phyloP scores from a whole-genome alignment of 768 basidiomycete genomes.

The Cystoderma amianthinum region DNA sequence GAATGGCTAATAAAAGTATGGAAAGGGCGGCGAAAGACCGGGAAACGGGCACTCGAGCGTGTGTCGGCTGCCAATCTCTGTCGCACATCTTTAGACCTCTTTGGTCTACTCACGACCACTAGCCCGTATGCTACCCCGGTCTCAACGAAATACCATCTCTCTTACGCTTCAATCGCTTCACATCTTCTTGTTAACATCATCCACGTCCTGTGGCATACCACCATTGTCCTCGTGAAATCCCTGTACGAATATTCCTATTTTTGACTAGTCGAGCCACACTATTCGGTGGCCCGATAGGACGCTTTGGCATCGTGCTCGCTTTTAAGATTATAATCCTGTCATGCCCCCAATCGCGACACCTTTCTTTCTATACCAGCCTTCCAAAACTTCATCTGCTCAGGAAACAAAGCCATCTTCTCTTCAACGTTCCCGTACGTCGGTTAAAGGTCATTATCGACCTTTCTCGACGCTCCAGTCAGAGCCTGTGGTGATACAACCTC shows the following conservation, averaged over 20 bases:
- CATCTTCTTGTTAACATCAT: no score
- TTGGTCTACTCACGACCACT: neutral
- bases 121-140: neutral
- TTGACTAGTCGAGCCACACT: constrained; percentile 7
- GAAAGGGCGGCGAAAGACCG: neutral
- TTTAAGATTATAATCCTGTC: neutral
- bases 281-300: neutral
- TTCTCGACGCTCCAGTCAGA: constrained; percentile 26
- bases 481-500: neutral
- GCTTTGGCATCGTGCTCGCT: constrained; percentile 1
- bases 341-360: constrained; percentile 3
- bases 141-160: neutral
- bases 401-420: constrained; percentile 2
- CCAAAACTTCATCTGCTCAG: no score
- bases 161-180: no score
- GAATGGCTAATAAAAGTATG: no score
- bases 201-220: neutral
- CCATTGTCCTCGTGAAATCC: neutral
- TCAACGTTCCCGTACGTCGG: constrained; percentile 8
- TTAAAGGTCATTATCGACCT: constrained; percentile 30
- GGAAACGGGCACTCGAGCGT: neutral
- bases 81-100: constrained; percentile 1
- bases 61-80: neutral
- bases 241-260: no score
- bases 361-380: constrained; percentile 1